Percentiles rank a stretch among this genome's conserved stretches.
Conservation (phyloP, 2,329 filamentous ascomycete species). For the Saccharata proteae region DNA sequence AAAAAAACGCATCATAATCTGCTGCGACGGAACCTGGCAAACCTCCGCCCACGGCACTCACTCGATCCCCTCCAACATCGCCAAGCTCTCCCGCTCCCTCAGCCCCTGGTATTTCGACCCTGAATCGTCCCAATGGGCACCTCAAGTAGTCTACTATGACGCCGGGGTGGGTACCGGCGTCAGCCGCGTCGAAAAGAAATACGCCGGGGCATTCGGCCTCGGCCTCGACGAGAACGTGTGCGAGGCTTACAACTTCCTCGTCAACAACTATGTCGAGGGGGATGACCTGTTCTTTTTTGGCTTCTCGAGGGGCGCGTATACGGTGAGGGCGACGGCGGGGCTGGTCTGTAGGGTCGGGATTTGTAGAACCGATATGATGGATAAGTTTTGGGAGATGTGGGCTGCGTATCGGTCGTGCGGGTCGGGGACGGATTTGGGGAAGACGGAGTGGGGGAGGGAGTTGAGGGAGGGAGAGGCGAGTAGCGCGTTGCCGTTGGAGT, state of each 20-base stretch:
- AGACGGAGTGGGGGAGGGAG: neutral
- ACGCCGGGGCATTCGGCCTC: constrained; percentile 30
- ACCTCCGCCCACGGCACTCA: constrained; percentile 3
- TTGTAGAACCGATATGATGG: no score
- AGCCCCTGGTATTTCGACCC: constrained; percentile 35
- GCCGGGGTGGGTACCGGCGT: constrained; percentile 31
- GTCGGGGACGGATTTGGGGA: constrained; percentile 17
- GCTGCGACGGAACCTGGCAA: constrained; percentile 25
- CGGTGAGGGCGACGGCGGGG: constrained; percentile 26
- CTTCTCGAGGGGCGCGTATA: constrained; percentile 35
- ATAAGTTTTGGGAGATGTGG: no score
- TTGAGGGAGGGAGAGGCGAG: no score
- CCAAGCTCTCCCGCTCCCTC: constrained; percentile 37
- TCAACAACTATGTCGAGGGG: constrained; percentile 41
- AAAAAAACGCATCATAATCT: constrained; percentile 18
- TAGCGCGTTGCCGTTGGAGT: no score
- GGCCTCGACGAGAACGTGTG: constrained; percentile 36
- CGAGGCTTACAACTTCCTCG: constrained; percentile 38
- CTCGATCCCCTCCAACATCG: constrained; percentile 37
- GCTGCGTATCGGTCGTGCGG: no score
- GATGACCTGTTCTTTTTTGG: constrained; percentile 26
- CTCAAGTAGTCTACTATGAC: constrained; percentile 40
- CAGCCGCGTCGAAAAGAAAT: no score
- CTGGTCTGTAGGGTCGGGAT: constrained; percentile 33
- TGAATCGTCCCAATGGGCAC: constrained; percentile 23